Conservation (phyloP, 345 rosid species). For the Eucalyptus fibrosa region DNA sequence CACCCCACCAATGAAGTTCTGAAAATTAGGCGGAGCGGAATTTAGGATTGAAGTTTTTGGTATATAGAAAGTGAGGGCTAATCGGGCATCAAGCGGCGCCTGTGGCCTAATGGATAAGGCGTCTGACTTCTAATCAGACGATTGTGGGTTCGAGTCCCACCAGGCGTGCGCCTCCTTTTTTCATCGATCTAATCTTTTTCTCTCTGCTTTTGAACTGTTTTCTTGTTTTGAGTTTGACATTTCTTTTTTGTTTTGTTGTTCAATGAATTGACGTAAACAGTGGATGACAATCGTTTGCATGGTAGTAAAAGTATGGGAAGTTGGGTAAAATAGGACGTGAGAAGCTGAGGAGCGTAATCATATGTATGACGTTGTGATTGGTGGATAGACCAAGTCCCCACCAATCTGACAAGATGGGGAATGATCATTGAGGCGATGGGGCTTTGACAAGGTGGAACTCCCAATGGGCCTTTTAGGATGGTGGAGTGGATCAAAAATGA, state of each 20-base stretch:
- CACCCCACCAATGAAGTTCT: background rate
- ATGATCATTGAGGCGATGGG: background rate
- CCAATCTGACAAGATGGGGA: background rate
- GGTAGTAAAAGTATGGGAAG: background rate
- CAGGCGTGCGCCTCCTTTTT: slow-evolving; percentile 17
- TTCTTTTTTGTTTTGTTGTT: background rate
- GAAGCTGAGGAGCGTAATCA: background rate
- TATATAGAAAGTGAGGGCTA: accelerated
- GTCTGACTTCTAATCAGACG: slow-evolving; percentile 35
- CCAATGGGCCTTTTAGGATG: background rate
- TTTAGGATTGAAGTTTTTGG: background rate
- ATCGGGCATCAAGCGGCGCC: slow-evolving; percentile 2
- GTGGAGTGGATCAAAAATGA: background rate
- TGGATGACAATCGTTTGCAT: background rate
- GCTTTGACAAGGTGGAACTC: background rate
- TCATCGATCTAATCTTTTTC: background rate
- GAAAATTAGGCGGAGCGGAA: background rate
- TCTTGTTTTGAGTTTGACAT: too few relatives aligned
- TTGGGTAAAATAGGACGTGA: background rate
- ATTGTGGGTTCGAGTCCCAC: slow-evolving; percentile 74
- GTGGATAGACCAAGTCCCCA: background rate
- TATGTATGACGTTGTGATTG: background rate
- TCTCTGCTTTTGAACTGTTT: background rate
- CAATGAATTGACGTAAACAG: too few relatives aligned
- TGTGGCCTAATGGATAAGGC: slow-evolving; percentile 60